Evolutionary conservation across 2,329 filamentous ascomycete genomes (phyloP), one percentile per base, ranked within the genome.

Genomic region (Coniochaeta hoffmannii): DNA sequence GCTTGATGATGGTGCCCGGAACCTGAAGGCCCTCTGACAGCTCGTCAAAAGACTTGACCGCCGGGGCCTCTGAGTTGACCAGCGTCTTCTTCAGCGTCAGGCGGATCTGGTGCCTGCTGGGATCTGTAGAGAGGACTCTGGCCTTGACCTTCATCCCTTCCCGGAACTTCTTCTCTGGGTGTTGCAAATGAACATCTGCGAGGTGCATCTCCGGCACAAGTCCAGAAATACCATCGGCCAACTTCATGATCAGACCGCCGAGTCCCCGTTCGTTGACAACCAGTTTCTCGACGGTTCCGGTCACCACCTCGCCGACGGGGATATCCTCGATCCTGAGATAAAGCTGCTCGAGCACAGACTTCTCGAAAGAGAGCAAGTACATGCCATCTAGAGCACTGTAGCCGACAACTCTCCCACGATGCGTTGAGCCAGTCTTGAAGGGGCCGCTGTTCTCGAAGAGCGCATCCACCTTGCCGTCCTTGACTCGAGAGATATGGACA

Each of bases 111-210:
- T 86, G 85, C 72, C 87, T 93, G 53, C 82, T 79, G 1, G 83
- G 71, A 64, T 97, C 84, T 15, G 85, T 87, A 0, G 90, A 95
- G 28, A 99, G 74, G 26, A 99, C 89, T 58, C 93, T 82, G 19
- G 89, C 88, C 62, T 89, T 96, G 59, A 99, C 86, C 53, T 87
- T 82, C 70, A 89, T 82, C 1, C 91, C 91, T 68, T 93, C 89
- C 58, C 88, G 83, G 72, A 97, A 99, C 68, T 97, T 97, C 76
- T 93, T 95, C 71, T 99, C 94, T 0, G 94, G 94, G 65, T 97
- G 89, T 66, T 94, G 89, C 24, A 99, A 77, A 58, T 85, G 85
- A 14, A 94, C 82, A 68, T 99, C 95, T 49, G 94, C 87, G 63
- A 99, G 78, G 67, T 99, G 95, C 66, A 87, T 85, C 65, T 93